Percentiles rank a stretch among this genome's conserved stretches.
Conservation (phyloP, 2,329 filamentous ascomycete genomes). For the Chaetomium strumarium region DNA sequence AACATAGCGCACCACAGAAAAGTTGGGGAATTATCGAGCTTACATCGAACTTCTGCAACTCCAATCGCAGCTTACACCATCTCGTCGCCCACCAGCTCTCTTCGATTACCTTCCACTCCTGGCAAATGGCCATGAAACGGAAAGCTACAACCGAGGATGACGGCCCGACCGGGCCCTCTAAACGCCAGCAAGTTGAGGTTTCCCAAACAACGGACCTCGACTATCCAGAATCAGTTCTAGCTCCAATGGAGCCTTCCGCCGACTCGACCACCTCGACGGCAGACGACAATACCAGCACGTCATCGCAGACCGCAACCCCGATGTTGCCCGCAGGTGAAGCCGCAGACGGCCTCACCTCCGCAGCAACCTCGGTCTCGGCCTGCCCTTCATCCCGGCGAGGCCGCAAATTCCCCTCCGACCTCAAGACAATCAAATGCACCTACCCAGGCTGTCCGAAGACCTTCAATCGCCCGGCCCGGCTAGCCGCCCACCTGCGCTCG, state of each 20-base stretch:
- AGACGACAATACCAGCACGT: background rate
- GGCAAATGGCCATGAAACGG: conserved; percentile 17
- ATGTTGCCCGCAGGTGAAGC: background rate
- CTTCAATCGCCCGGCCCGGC: conserved; percentile 79
- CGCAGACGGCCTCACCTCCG: conserved; percentile 7
- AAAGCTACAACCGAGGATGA: conserved; percentile 10
- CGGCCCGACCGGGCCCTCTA: background rate
- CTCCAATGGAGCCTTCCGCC: background rate
- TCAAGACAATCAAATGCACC: conserved; percentile 73
- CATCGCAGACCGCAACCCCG: background rate
- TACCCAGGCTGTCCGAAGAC: conserved; percentile 70
- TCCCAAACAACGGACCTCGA: background rate
- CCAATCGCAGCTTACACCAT: background rate
- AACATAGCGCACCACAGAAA: conserved; percentile 17
- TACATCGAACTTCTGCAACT: background rate
- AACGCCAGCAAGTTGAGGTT: conserved; percentile 9
- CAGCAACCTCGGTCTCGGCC: conserved; percentile 18
- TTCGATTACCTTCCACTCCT: background rate
- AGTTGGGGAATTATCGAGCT: conserved; percentile 10
- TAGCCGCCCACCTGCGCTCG: conserved; percentile 73
- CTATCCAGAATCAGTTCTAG: background rate
- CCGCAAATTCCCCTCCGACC: conserved; percentile 58
- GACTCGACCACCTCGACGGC: background rate
- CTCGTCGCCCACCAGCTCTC: background rate
- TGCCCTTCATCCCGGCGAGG: conserved; percentile 31